phyloP scores from a whole-genome alignment of 495 filamentous ascomycete species.

The Neurospora terricola region DNA sequence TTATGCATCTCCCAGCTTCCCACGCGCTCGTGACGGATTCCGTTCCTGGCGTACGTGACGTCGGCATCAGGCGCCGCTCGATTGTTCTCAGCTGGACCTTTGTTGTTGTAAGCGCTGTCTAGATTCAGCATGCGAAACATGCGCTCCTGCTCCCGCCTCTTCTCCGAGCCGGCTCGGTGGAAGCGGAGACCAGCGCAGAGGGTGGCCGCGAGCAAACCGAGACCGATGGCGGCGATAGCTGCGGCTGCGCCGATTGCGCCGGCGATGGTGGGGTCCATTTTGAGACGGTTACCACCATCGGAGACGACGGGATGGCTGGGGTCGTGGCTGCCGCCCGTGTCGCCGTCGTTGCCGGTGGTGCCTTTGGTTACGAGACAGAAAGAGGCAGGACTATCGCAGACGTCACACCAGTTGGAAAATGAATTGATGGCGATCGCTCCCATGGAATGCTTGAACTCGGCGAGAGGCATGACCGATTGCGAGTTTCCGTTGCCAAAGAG shows the following conservation, averaged over 20 bases:
- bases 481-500: slow-evolving; percentile 23
- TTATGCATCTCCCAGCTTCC: slow-evolving; percentile 33
- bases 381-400: slow-evolving; percentile 15
- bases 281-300: neutral
- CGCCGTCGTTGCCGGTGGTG: neutral
- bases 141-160: slow-evolving; percentile 8
- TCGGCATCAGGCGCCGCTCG: slow-evolving; percentile 22
- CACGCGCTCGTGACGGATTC: slow-evolving; percentile 24
- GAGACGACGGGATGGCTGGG: slow-evolving; percentile 6
- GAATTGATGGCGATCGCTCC: slow-evolving; percentile 14
- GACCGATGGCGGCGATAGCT: slow-evolving; percentile 13
- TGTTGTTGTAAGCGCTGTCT: slow-evolving; percentile 20
- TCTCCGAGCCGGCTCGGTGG: slow-evolving; percentile 6
- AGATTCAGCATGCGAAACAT: slow-evolving; percentile 26
- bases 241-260: slow-evolving; percentile 30
- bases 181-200: slow-evolving; percentile 22
- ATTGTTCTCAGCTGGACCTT: neutral
- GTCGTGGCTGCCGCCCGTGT: neutral
- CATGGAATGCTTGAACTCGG: slow-evolving; percentile 17
- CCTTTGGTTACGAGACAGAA: slow-evolving; percentile 15
- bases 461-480: slow-evolving; percentile 15
- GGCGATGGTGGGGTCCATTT: slow-evolving; percentile 16
- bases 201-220: slow-evolving; percentile 15
- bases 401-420: slow-evolving; percentile 21
- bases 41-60: slow-evolving; percentile 21